phyloP scores from a whole-genome alignment of 1,284 basidiomycete genomes.

The Pseudomicrostroma phylloplanum region DNA sequence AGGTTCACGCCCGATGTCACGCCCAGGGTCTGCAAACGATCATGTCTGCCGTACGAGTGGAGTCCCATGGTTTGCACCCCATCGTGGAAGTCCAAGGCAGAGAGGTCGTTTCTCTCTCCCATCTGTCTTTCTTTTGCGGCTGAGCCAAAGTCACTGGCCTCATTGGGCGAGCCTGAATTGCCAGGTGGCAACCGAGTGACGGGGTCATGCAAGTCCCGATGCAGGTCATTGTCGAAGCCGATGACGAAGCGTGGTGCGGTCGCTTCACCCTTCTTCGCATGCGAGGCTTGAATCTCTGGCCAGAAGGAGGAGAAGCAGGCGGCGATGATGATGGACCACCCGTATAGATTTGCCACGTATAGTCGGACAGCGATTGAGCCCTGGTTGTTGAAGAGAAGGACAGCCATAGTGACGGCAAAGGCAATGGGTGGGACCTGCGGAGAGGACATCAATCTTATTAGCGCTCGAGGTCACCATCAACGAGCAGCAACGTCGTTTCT shows the following conservation, averaged over 20 bases:
- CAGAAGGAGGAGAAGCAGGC: background rate
- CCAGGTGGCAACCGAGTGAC: background rate
- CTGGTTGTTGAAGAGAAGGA: background rate
- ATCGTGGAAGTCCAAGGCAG: too few relatives aligned
- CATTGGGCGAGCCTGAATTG: too few relatives aligned
- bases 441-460: background rate
- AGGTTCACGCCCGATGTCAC: too few relatives aligned
- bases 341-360: background rate
- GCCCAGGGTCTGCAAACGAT: too few relatives aligned
- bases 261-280: background rate
- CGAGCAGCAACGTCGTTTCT: background rate
- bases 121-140: too few relatives aligned
- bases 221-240: background rate
- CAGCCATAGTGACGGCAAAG: background rate
- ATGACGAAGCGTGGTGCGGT: constrained; percentile 1
- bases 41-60: too few relatives aligned
- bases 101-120: too few relatives aligned
- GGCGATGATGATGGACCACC: background rate
- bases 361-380: background rate
- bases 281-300: background rate
- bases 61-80: too few relatives aligned
- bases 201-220: background rate
- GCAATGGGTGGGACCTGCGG: background rate
- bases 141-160: too few relatives aligned
- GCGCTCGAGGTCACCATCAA: background rate